These are phyloP conservation scores for Botryosphaeria agaves DNA, from an alignment of 2,329 filamentous ascomycete species.

Conservation along the genomic window DNA sequence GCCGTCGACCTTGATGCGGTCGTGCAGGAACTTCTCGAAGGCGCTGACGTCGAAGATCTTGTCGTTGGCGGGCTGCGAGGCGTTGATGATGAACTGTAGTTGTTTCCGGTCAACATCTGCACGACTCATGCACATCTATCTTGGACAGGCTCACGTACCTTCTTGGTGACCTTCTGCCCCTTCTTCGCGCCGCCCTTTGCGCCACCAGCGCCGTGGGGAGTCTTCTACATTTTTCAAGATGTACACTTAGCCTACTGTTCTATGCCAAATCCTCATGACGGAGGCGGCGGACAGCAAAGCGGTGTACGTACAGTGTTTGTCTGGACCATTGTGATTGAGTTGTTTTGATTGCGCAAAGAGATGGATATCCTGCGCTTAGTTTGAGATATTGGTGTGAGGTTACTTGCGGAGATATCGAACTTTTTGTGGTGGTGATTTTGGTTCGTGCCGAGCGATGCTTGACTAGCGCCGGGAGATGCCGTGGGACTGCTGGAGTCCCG, in stretches of 20 bases:
- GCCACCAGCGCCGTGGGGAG: conserved; percentile 25
- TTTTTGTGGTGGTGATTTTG: no score
- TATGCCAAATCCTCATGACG: conserved; percentile 13
- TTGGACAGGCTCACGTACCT: conserved; percentile 50
- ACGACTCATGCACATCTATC: not conserved
- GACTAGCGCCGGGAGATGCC: no score
- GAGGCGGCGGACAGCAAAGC: conserved; percentile 82
- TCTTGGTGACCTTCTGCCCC: conserved; percentile 64
- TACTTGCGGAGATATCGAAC: no score
- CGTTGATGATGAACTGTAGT: conserved; percentile 97
- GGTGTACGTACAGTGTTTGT: conserved; percentile 77
- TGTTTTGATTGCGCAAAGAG: conserved; percentile 54
- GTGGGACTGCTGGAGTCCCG: no score
- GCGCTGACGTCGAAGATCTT: conserved; percentile 99
- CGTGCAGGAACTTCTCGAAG: conserved; percentile 99
- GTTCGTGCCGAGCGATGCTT: no score
- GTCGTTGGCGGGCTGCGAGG: conserved; percentile 92
- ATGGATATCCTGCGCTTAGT: conserved; percentile 70
- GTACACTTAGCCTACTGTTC: conserved; percentile 91
- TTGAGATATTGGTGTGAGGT: no score
- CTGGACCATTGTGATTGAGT: conserved; percentile 57
- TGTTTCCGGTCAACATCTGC: no score
- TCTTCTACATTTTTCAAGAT: conserved; percentile 38
- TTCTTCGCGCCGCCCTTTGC: conserved; percentile 24
- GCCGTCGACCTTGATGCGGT: conserved; percentile 99